Conservation (phyloP, 257 asterid genomes). For the Solanum chmielewskii region DNA sequence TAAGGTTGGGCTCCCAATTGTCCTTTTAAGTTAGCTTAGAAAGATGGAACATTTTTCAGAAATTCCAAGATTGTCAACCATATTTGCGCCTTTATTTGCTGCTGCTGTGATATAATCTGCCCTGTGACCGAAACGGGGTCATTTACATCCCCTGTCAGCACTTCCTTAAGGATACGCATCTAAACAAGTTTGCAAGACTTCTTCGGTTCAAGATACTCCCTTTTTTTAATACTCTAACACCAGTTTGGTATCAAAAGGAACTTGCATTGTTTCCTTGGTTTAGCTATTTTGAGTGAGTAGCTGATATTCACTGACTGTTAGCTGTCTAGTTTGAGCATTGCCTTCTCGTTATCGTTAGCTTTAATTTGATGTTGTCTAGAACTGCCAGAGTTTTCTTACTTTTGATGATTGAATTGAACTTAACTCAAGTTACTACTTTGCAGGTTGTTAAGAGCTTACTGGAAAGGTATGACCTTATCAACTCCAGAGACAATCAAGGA, state of each 20-base stretch:
- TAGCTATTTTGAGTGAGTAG: not conserved
- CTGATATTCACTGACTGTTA: not conserved
- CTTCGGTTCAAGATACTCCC: not conserved
- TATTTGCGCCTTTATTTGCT: not conserved
- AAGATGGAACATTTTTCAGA: not conserved
- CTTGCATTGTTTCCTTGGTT: not conserved
- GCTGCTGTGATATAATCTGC: not conserved
- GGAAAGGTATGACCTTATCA: conserved; percentile 32
- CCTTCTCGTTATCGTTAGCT: not conserved
- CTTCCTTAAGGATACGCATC: not conserved
- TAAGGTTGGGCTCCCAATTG: not conserved
- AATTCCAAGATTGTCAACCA: not conserved
- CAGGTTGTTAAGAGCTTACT: conserved; percentile 63
- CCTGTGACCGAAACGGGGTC: not conserved
- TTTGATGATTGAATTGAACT: not conserved
- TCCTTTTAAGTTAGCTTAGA: not conserved
- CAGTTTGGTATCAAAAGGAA: not conserved
- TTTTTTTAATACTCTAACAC: not conserved
- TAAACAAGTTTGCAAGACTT: not conserved
- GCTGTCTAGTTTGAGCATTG: not conserved
- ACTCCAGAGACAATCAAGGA: conserved; percentile 47
- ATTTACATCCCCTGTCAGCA: not conserved
- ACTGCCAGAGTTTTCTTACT: not conserved
- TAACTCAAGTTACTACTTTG: not conserved
- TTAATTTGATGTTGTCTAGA: not conserved